Evolutionary conservation across 2,329 filamentous ascomycete genomes (phyloP).

Genomic region (Sporothrix dimorphospora): DNA sequence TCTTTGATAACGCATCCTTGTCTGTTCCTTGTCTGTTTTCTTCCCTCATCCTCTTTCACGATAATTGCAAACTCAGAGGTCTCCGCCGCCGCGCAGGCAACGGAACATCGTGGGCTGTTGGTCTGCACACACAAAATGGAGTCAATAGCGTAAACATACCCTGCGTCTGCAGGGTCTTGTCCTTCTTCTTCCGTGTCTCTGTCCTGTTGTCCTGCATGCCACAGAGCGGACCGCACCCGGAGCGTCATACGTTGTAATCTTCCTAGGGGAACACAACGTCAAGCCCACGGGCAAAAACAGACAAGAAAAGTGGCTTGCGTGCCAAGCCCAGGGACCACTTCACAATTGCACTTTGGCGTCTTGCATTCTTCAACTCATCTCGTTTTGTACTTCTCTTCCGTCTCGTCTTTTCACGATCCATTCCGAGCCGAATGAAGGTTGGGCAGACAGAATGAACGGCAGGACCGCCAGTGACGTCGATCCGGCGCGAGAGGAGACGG

Average conservation of each 20-base stretch:
- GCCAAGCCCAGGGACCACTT: constrained; percentile 3
- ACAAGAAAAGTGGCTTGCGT: neutral
- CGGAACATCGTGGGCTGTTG: constrained; percentile 9
- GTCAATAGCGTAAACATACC: neutral
- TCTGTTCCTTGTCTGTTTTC: too few relatives aligned
- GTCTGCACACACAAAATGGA: neutral
- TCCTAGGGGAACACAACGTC: neutral
- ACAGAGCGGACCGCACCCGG: too few relatives aligned
- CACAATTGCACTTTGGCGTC: neutral
- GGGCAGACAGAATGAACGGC: constrained; percentile 5
- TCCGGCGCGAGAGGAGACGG: neutral
- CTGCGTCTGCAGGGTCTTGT: constrained; percentile 11
- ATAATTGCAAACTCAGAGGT: neutral
- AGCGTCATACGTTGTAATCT: too few relatives aligned
- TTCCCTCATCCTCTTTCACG: neutral
- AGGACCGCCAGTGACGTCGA: constrained; percentile 4
- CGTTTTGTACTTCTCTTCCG: neutral
- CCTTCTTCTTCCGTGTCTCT: neutral
- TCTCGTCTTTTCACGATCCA: neutral
- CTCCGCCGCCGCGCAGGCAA: too few relatives aligned
- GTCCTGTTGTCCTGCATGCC: too few relatives aligned
- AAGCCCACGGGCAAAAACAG: neutral
- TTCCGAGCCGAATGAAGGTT: neutral
- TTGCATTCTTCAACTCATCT: neutral
- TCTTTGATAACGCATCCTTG: constrained; percentile 17